Percentiles rank a stretch among this genome's conserved stretches.
These are phyloP conservation scores for Mycena alexandri DNA, from an alignment of 768 basidiomycete species.

Conservation along the genomic window DNA sequence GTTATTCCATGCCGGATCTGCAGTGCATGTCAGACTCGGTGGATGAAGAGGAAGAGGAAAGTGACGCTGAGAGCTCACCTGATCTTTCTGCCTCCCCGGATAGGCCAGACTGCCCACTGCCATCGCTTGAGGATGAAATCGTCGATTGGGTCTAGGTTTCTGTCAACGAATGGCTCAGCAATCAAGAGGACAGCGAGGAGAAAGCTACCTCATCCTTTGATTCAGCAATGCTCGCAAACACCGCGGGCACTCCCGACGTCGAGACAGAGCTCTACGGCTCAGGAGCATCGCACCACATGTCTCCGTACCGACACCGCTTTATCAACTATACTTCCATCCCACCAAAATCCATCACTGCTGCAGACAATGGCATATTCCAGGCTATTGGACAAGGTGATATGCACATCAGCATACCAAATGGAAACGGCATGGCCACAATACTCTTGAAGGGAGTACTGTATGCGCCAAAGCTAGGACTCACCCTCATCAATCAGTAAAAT, in stretches of 20 bases:
- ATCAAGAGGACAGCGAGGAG: slow-evolving; percentile 19
- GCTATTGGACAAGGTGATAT: slow-evolving; percentile 50
- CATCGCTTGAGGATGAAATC: not conserved
- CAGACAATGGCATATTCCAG: slow-evolving; percentile 45
- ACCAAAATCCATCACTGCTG: slow-evolving; percentile 46
- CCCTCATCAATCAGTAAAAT: slow-evolving; percentile 48
- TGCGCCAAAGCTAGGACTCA: slow-evolving; percentile 47
- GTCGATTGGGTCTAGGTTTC: slow-evolving; percentile 7
- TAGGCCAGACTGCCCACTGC: slow-evolving; percentile 3
- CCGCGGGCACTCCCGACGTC: slow-evolving; percentile 3
- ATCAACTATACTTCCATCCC: slow-evolving; percentile 44
- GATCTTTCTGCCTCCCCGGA: not conserved
- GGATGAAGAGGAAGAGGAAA: slow-evolving; percentile 13
- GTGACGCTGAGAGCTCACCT: slow-evolving; percentile 22
- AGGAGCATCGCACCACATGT: slow-evolving; percentile 52
- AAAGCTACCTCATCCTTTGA: slow-evolving; percentile 15
- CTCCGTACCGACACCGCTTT: slow-evolving; percentile 47
- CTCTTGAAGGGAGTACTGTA: slow-evolving; percentile 48
- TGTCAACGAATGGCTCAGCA: slow-evolving; percentile 25
- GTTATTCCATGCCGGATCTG: slow-evolving; percentile 11
- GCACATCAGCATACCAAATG: slow-evolving; percentile 43
- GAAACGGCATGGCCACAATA: slow-evolving; percentile 36
- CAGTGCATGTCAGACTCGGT: not conserved
- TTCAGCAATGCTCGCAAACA: slow-evolving; percentile 20
- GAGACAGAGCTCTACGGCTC: slow-evolving; percentile 51